phyloP scores from a whole-genome alignment of 139 green algal species.

The Gonium pectorale region DNA sequence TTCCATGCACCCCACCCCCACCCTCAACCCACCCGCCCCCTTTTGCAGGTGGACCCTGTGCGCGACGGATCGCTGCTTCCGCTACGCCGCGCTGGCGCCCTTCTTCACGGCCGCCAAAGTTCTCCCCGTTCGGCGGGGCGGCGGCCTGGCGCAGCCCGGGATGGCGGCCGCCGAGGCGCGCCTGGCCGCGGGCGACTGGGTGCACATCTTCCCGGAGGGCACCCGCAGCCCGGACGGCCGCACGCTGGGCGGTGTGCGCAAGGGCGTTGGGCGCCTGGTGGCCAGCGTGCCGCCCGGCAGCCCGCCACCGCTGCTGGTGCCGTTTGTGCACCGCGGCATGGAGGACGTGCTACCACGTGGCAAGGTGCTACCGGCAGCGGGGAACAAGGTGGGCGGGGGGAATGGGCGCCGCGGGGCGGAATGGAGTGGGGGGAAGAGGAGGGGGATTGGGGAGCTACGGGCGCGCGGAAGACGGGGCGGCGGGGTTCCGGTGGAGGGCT shows the following conservation, averaged over 20 bases:
- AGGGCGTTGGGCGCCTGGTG: constrained; percentile 84
- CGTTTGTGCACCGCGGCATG: constrained; percentile 92
- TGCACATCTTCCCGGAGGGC: constrained; percentile 96
- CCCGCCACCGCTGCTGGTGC: constrained; percentile 80
- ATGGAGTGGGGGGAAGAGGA: too few species aligned
- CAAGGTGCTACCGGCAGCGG: constrained; percentile 67
- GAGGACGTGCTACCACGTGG: constrained; percentile 81
- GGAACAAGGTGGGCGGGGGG: constrained; percentile 57
- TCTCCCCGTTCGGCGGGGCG: constrained; percentile 89
- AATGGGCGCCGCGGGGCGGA: too few species aligned
- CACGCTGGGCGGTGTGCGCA: constrained; percentile 71
- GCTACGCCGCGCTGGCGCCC: constrained; percentile 58
- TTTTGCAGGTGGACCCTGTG: constrained; percentile 89
- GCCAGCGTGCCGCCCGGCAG: constrained; percentile 39
- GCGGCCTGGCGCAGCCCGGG: constrained; percentile 82
- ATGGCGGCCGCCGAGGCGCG: constrained; percentile 77
- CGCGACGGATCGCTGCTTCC: constrained; percentile 93
- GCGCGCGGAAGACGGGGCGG: too few species aligned
- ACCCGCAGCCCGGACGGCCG: constrained; percentile 72
- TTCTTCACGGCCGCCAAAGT: constrained; percentile 90
- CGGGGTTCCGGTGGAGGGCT: too few species aligned
- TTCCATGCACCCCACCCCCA: too few species aligned
- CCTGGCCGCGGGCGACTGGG: constrained; percentile 84
- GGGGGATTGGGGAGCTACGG: too few species aligned
- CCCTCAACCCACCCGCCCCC: too few species aligned